These are phyloP conservation scores for Closterium sp. DNA, from an alignment of 139 green algal genomes.

Conservation along the genomic window DNA sequence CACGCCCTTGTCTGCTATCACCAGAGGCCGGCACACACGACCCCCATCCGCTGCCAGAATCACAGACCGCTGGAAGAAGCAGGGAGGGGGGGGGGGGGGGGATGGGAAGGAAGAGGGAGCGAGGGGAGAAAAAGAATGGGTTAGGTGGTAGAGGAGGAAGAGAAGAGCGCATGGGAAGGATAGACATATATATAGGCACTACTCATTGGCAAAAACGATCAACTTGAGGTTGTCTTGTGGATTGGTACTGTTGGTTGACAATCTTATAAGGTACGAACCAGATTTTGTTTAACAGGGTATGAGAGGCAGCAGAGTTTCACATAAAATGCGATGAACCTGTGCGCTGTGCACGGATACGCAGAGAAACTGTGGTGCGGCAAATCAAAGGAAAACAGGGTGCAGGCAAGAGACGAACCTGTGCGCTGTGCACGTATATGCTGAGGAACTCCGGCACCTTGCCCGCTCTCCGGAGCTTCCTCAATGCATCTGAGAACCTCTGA, in stretches of 20 bases:
- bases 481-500: neutral
- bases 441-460: slow-evolving; percentile 86
- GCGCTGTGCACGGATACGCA: too few relatives aligned
- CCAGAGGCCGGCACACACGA: slow-evolving; percentile 93
- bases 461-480: slow-evolving; percentile 69
- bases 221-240: too few relatives aligned
- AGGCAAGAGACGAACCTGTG: slow-evolving; percentile 24
- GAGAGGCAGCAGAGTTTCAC: too few relatives aligned
- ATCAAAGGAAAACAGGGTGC: too few relatives aligned
- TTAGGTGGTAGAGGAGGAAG: neutral
- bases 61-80: slow-evolving; percentile 47
- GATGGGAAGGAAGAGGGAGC: neutral
- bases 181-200: neutral
- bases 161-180: neutral
- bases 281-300: too few relatives aligned
- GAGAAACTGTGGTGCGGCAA: too few relatives aligned
- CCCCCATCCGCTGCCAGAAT: slow-evolving; percentile 84
- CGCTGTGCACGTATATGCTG: slow-evolving; percentile 65
- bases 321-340: too few relatives aligned
- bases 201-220: too few relatives aligned
- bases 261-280: too few relatives aligned
- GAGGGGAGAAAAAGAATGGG: neutral
- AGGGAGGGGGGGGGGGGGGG: neutral
- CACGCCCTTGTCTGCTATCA: slow-evolving; percentile 90
- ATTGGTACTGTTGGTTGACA: too few relatives aligned